Conservation (phyloP, 2,329 filamentous ascomycete species). For the Mycosphaerelloides madeirae region DNA sequence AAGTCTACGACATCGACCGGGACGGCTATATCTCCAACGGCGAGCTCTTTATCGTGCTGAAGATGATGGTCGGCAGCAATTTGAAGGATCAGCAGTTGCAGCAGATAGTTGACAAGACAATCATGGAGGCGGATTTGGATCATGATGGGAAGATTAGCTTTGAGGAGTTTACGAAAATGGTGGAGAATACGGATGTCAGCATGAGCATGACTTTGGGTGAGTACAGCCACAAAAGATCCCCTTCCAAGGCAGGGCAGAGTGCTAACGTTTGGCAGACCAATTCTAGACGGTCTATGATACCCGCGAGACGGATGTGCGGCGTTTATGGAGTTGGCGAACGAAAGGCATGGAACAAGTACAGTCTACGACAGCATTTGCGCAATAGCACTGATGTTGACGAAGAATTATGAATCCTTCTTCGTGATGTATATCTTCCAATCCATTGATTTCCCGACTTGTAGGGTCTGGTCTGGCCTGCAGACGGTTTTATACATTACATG, state of each 20-base stretch:
- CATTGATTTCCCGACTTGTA: too few species aligned
- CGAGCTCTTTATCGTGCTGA: constrained; percentile 97
- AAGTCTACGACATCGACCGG: constrained; percentile 98
- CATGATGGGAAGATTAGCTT: constrained; percentile 98
- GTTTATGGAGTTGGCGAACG: constrained; percentile 3
- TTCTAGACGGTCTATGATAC: constrained; percentile 14
- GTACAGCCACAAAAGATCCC: constrained; percentile 18
- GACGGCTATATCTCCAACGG: constrained; percentile 99
- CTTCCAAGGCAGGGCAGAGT: not conserved
- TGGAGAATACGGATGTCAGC: constrained; percentile 78
- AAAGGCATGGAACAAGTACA: not conserved
- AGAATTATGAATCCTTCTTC: too few species aligned
- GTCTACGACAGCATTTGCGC: too few species aligned
- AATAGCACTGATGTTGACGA: too few species aligned
- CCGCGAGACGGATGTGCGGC: constrained; percentile 1
- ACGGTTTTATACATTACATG: too few species aligned
- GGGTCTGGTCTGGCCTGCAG: too few species aligned
- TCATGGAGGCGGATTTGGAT: constrained; percentile 98
- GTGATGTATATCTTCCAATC: too few species aligned
- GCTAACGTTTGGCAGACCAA: constrained; percentile 13
- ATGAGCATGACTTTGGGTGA: constrained; percentile 65
- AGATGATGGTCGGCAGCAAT: constrained; percentile 99
- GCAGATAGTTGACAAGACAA: constrained; percentile 99
- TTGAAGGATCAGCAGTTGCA: constrained; percentile 98
- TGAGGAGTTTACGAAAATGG: constrained; percentile 98